phyloP scores from a whole-genome alignment of 495 filamentous ascomycete species.

The Penicillium fimorum region DNA sequence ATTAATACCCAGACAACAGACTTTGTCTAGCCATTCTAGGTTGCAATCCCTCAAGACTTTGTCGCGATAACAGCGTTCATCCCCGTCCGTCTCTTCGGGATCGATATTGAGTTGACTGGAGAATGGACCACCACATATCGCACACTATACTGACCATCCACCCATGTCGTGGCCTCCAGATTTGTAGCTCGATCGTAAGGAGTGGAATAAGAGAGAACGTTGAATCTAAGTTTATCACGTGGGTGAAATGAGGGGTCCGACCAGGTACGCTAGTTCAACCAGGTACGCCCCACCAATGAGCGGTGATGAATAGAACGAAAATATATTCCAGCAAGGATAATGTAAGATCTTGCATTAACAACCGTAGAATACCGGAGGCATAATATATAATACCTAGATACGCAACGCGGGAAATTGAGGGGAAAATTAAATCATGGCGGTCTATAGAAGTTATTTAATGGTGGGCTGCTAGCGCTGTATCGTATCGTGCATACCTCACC shows the following conservation, averaged over 20 bases:
- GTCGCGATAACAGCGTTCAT: not conserved
- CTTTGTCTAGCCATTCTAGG: not conserved
- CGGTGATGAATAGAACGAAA: no score
- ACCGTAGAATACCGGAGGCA: no score
- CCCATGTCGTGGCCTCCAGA: not conserved
- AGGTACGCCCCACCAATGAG: no score
- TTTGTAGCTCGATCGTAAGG: not conserved
- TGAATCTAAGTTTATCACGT: not conserved
- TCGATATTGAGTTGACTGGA: not conserved
- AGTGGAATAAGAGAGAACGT: not conserved
- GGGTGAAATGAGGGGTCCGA: not conserved
- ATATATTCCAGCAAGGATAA: no score
- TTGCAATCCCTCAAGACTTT: not conserved
- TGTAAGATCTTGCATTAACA: no score
- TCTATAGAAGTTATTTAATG: no score
- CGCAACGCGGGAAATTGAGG: no score
- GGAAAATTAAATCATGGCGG: no score
- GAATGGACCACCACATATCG: not conserved
- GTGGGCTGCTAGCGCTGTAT: no score
- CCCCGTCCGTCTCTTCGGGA: not conserved
- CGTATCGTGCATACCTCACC: no score
- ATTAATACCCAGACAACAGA: not conserved
- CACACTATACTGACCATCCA: not conserved
- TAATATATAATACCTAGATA: no score
- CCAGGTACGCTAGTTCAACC: no score